Base-by-base conservation (phyloP, 129 eudicot species). In the Flaveria brownii region DNA sequence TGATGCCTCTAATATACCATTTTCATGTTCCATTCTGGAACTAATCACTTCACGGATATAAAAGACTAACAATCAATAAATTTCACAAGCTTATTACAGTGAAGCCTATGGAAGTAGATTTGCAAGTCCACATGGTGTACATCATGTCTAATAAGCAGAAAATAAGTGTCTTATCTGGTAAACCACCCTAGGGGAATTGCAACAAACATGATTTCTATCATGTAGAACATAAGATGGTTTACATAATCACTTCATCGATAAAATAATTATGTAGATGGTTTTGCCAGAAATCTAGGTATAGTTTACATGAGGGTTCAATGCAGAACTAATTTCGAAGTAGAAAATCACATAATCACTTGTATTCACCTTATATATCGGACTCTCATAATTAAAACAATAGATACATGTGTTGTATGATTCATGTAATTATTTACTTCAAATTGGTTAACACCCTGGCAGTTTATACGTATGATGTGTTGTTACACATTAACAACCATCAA, bases 11-110 rank as follows among this genome's bases (percentile, higher is more conserved):
- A 43, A 54, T 73, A 11, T 18, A 72, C 71, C 30, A 45, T 15
- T 75, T 47, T 56, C 47, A 15, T 62, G 46, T 12, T 63, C 8
- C 60, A 63, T 62, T 74, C 56, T 61, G 61, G 49, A 63, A 75
- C 2, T 50, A 33, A 63, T 18, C 51, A 65, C 50, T 30, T 60
- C 47, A 26, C 71, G 62, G 33, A 75, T 15, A 45, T 47, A 30
- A 47, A 20, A 1, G 52, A 66, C 15, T 33, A 18, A 18, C 36
- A 30, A 30, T 30, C 80, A 49, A 64, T 50, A 20, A 76, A 64
- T 20, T 59, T 43, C 39, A 17, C n/a, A 43, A 42, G 70, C 78
- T 55, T 36, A 73, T 36, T 18, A 39, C 68, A 73, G 13, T 0
- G 23, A 55, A 43, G 20, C 61, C 26, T 26, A 26, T 26, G 30